A percentile compares a stretch with the other conserved stretches of the same genome.
phyloP scores from a whole-genome alignment of 345 rosid genomes.

The Odontarrhena argentea region DNA sequence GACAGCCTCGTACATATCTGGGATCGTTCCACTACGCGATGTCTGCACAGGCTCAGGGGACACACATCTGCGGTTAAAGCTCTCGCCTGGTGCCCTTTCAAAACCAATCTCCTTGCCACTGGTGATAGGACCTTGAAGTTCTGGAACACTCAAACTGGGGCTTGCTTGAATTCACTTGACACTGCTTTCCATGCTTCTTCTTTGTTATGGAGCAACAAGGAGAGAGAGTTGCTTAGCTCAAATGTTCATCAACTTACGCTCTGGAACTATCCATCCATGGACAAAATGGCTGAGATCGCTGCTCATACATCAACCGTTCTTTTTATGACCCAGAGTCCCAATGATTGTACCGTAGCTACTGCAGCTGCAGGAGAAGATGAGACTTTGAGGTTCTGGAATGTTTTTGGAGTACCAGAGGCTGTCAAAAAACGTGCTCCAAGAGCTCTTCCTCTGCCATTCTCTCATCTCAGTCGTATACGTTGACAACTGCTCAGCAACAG shows the following conservation, averaged over 20 bases:
- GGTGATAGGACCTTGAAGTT: too few relatives aligned
- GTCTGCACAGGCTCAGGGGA: too few relatives aligned
- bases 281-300: neutral
- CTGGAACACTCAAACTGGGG: neutral
- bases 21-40: too few relatives aligned
- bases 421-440: neutral
- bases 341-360: neutral
- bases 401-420: constrained; percentile 2
- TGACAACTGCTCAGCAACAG: neutral
- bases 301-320: neutral
- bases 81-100: too few relatives aligned
- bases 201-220: constrained; percentile 12
- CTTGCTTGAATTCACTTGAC: neutral
- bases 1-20: too few relatives aligned
- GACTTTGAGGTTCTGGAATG: neutral
- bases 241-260: neutral
- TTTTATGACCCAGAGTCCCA: neutral
- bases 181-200: neutral
- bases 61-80: too few relatives aligned
- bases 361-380: neutral
- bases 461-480: neutral
- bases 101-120: too few relatives aligned
- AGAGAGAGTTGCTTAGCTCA: constrained; percentile 4
- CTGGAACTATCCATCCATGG: constrained; percentile 3
- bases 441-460: neutral